Base-by-base conservation (phyloP, 495 filamentous ascomycete species). In the Staphylotrichum tortipilum region DNA sequence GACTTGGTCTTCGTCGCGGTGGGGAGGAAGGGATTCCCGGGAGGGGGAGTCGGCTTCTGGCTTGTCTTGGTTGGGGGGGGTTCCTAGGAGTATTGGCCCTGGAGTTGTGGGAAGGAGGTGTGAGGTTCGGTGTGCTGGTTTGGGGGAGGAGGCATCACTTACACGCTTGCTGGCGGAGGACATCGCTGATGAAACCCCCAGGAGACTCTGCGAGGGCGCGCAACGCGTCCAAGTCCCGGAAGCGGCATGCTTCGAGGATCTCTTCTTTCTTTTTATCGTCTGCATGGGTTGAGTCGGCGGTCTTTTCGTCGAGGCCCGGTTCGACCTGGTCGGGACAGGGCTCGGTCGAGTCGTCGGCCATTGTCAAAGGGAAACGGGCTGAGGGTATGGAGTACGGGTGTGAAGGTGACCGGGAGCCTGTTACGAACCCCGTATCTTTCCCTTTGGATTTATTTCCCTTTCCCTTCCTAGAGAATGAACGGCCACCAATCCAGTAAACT, bases 1-100 rank as follows among this genome's bases (percentile, higher is more conserved):
- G 15, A 97, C 86, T 66, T 96, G 89, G 48, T 83, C 79, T 59
- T 96, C 89, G 55, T 95, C 88, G n/a, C 69, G 70, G 66, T 96
- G 89, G 5, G 54, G 74, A 22, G 81, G 76, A 24, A 90, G 68
- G 35, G 70, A 52, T 37, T 63, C 62, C 79, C 81, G 85, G 49
- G 58, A 45, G 57, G 44, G 63, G 53, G 56, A 18, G n/a, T 35
- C 24, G 21, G 41, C 33, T 37, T 49, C 44, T 33, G 53, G 19
- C 22, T 53, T 45, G 43, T 17, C 18, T 11, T 56, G 21, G 12
- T 18, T 33, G 21, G 52, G 40, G 14, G 56, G 33, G 14, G 75
- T 80, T 18, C 83, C 84, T n/a, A 95, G 72, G 6, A 95, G 70
- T 26, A 90, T 62, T 10, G 86, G 88, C 89, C 89, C 89, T 94